A percentile compares a stretch with the other conserved stretches of the same genome.
Evolutionary conservation across 371 early-diverging fungal genomes (phyloP).

Genomic region (Apophysomyces ossiformis): DNA sequence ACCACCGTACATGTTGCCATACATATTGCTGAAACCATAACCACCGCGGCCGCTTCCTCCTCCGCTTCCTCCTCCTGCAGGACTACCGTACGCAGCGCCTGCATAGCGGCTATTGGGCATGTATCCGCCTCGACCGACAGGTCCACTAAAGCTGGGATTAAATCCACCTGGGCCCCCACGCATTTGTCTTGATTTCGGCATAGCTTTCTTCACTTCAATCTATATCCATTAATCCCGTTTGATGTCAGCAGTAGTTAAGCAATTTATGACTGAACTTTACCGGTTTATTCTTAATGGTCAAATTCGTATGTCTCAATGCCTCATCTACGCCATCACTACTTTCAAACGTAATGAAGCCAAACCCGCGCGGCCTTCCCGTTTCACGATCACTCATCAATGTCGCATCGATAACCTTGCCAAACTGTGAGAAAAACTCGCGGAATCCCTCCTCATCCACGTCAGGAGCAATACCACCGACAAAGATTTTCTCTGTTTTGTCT

Average conservation of each 20-base stretch:
- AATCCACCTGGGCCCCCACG: constrained; percentile 34
- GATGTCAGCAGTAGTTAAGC: not conserved
- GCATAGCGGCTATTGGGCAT: constrained; percentile 51
- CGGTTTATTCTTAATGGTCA: constrained; percentile 60
- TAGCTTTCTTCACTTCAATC: constrained; percentile 72
- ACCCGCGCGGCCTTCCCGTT: constrained; percentile 80
- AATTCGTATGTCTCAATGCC: constrained; percentile 51
- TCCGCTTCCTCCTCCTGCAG: constrained; percentile 30
- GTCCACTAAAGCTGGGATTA: constrained; percentile 36
- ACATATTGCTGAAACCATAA: constrained; percentile 29
- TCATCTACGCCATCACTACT: constrained; percentile 68
- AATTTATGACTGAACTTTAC: constrained; percentile 36
- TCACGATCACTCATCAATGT: constrained; percentile 79
- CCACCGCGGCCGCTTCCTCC: constrained; percentile 31
- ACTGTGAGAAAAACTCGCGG: constrained; percentile 72
- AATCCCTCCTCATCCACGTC: constrained; percentile 86
- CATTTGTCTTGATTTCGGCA: constrained; percentile 60
- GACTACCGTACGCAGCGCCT: constrained; percentile 36
- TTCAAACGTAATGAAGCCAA: constrained; percentile 84
- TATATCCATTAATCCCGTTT: constrained; percentile 16
- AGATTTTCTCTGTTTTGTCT: constrained; percentile 86
- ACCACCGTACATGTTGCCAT: constrained; percentile 32
- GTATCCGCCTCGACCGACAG: constrained; percentile 36
- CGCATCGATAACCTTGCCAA: constrained; percentile 79
- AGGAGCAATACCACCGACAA: constrained; percentile 88